Base-by-base conservation (phyloP, 2,329 filamentous ascomycete species). In the Phialocephala sp. region DNA sequence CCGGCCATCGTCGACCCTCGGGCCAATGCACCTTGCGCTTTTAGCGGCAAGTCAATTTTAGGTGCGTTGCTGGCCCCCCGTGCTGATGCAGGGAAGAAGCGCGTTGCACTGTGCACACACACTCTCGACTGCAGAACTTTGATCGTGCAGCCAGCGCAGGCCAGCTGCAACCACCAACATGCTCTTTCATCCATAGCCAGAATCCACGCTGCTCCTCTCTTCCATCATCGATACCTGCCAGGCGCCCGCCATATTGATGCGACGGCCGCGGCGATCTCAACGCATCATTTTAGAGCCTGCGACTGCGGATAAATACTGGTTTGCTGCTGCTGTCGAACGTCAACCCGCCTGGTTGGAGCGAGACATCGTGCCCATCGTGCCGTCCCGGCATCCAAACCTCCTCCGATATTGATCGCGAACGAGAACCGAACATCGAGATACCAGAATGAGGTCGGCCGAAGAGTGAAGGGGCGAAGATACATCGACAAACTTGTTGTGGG, bases 381-480 rank as follows among this genome's bases (percentile, higher is more conserved):
- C 52, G 52, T 50, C 32, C 59, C 32, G 59, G 50, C 59, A 60
- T 55, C 45, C 20, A 61, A 37, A 37, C 22, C 27, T 52, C n/a
- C 59, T 14, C 18, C 59, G 47, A 55, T 27, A 41, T 54, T 32
- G 18, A 37, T 54, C 59, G 24, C 45, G 32, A 41, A 55, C 35
- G 14, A 37, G 18, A 9, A 50, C 1, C 41, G 36, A 37, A 15
- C 24, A 12, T 57, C 18, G 37, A 50, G 39, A 60, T 20, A 60
- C 41, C 14, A 22, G 58, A 35, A 45, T 45, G 59, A 24, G 45
- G 50, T 32, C 27, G 32, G 47, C 20, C n/a, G 24, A 47, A 15
- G 41, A 35, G 50, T 54, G 27, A 35, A 54, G 50, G 50, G 50
- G 4, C 24, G 24, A 54, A 54, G 11, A 35, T n/a, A 54, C 22